These are phyloP conservation scores for Rhodotorula sp. DNA, from an alignment of 1,284 basidiomycete genomes.

Conservation along the genomic window DNA sequence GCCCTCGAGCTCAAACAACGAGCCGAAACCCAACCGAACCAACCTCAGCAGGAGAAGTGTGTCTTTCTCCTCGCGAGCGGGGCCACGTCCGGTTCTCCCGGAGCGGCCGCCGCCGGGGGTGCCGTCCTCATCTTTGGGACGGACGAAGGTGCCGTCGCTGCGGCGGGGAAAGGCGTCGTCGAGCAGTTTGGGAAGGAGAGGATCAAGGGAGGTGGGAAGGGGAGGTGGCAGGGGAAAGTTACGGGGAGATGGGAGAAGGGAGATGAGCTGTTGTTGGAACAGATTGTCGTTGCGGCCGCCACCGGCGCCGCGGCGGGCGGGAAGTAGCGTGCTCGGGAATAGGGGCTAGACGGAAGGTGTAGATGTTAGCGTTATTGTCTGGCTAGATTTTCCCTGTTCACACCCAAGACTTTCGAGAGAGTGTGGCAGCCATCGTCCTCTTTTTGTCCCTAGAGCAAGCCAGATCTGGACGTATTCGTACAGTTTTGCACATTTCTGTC, in stretches of 20 bases:
- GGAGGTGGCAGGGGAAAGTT: constrained; percentile 44
- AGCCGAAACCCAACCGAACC: constrained; percentile 36
- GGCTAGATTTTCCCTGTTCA: not conserved
- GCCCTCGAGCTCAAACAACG: constrained; percentile 55
- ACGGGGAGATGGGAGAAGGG: constrained; percentile 30
- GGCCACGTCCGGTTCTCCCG: constrained; percentile 18
- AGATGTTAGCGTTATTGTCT: not conserved
- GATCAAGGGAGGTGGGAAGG: constrained; percentile 44
- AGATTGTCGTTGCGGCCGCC: constrained; percentile 9
- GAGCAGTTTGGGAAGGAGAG: constrained; percentile 23
- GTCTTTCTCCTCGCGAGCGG: constrained; percentile 63
- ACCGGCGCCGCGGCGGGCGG: not conserved
- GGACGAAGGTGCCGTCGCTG: constrained; percentile 19
- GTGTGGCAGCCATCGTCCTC: too few relatives aligned
- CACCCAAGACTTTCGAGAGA: not conserved
- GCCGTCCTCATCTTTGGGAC: constrained; percentile 37
- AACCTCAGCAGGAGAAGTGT: constrained; percentile 49
- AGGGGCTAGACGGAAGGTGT: not conserved
- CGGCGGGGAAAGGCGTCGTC: constrained; percentile 32
- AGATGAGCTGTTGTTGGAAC: constrained; percentile 16
- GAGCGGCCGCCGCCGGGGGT: constrained; percentile 18
- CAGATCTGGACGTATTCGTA: too few relatives aligned
- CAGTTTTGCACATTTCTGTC: too few relatives aligned
- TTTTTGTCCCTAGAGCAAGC: not conserved
- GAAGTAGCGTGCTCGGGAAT: too few relatives aligned